Evolutionary conservation across 768 basidiomycete genomes (phyloP).

Genomic region (Kwoniella heveanensis): DNA sequence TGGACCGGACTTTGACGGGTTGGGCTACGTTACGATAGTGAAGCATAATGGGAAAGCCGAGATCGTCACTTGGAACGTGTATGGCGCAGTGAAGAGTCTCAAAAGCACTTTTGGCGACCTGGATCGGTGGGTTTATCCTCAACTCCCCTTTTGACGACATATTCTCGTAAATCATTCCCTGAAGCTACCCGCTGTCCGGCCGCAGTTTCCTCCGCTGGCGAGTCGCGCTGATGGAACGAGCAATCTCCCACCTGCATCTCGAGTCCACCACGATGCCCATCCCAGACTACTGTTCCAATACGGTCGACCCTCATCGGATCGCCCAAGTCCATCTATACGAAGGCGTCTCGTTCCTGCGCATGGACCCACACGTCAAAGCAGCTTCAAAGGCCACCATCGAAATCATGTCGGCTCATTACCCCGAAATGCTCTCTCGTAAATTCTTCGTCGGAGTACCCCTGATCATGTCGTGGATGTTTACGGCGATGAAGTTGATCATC

Average conservation of each 20-base stretch:
- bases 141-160: not conserved
- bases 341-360: slow-evolving; percentile 26
- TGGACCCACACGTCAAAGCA: slow-evolving; percentile 26
- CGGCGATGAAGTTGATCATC: slow-evolving; percentile 18
- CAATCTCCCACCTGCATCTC: slow-evolving; percentile 10
- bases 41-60: slow-evolving; percentile 6
- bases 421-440: slow-evolving; percentile 28
- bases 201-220: slow-evolving; percentile 30
- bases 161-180: not conserved
- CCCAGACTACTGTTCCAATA: slow-evolving; percentile 20
- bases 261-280: slow-evolving; percentile 11
- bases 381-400: slow-evolving; percentile 25
- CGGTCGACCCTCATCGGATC: slow-evolving; percentile 27
- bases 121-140: slow-evolving; percentile 13
- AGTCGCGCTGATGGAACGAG: slow-evolving; percentile 26
- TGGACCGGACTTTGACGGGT: slow-evolving; percentile 23
- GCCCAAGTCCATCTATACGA: slow-evolving; percentile 32
- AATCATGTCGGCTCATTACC: slow-evolving; percentile 26
- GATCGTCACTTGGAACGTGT: slow-evolving; percentile 30
- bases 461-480: slow-evolving; percentile 25
- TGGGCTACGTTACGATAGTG: slow-evolving; percentile 24
- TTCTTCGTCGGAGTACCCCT: slow-evolving; percentile 22
- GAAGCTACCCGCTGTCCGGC: not conserved
- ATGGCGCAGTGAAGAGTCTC: slow-evolving; percentile 27
- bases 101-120: slow-evolving; percentile 27